Base-by-base conservation (phyloP, 768 basidiomycete genomes). In the Trametopsis cervina region DNA sequence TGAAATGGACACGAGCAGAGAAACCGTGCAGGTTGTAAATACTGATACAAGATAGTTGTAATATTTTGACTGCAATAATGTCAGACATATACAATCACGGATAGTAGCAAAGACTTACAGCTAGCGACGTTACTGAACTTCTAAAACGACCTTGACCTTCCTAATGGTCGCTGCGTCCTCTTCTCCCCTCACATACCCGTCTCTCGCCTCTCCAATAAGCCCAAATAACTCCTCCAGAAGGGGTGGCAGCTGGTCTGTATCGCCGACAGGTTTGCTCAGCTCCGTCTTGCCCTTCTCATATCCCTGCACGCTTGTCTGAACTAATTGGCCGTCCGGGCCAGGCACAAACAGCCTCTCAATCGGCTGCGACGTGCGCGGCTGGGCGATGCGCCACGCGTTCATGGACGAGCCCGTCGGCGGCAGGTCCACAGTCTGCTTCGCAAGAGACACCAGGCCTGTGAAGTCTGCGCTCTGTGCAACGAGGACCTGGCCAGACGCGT, bases 251-350 rank as follows among this genome's bases (percentile, higher is more conserved):
- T 55, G 43, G 10, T 42, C 40, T 29, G 49, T 38, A 2, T 54
- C 48, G 0, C 49, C 54, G 33, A 60, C 58, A 2, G 54, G 50
- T 24, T 46, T 37, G 29, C 47, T 49, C 7, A 60, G 47, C 44
- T 53, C 35, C 29, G 46, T 47, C 40, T 42, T 46, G 36, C 49
- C 52, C 25, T 51, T 42, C 29, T 54, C 45, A 49, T 50, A 60
- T 2, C 58, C 58, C 46, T 60, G 54, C 20, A 60, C 58, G 40
- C 58, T 56, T n/a, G 48, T 56, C 40, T 57, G 35, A 41, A 41
- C 44, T 44, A 57, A 40, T 12, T 42, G 36, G 0, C 49, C 51
- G 1, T 23, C 27, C 3, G 50, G 3, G 4, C 6, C 40, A 15
- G 48, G 42, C 12, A 53, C 58, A 47, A 57, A 50, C 38, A 57